Conservation (phyloP, 768 basidiomycete species). For the Fomitopsis pulvina region DNA sequence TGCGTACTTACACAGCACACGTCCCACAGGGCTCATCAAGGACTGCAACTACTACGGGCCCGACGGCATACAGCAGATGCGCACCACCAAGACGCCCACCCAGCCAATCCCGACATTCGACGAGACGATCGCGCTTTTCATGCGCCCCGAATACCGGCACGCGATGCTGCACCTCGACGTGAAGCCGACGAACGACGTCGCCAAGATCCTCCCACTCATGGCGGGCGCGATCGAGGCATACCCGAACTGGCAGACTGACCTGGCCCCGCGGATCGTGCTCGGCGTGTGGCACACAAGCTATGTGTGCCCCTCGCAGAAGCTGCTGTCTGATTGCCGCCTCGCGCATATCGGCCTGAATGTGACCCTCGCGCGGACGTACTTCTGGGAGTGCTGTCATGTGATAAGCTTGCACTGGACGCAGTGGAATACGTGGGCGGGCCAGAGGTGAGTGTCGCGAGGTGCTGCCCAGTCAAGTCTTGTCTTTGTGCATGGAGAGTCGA, state of each 20-base stretch:
- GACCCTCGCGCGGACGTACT: constrained; percentile 70
- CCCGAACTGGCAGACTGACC: constrained; percentile 59
- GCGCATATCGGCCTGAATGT: constrained; percentile 77
- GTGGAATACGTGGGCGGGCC: constrained; percentile 63
- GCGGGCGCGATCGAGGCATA: constrained; percentile 54
- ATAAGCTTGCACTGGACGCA: constrained; percentile 77
- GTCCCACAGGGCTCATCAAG: constrained; percentile 45
- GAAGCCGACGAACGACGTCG: constrained; percentile 86
- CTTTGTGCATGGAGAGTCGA: background rate
- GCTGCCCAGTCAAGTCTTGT: no score
- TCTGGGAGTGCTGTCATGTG: constrained; percentile 78
- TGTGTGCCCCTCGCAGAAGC: constrained; percentile 60
- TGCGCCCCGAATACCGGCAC: constrained; percentile 73
- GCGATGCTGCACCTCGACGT: constrained; percentile 83
- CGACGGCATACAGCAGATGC: constrained; percentile 62
- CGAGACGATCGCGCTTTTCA: constrained; percentile 72
- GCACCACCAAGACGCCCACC: constrained; percentile 71
- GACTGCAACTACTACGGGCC: constrained; percentile 39
- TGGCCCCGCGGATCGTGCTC: constrained; percentile 74
- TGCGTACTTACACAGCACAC: constrained; percentile 10
- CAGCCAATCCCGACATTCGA: constrained; percentile 90
- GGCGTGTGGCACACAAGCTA: constrained; percentile 91
- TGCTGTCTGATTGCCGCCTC: constrained; percentile 74
- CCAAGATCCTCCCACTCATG: constrained; percentile 72
- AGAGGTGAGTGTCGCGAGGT: constrained; percentile 11